Conservation (phyloP, 169 alveolate species). For the Cystoisospora suis region DNA sequence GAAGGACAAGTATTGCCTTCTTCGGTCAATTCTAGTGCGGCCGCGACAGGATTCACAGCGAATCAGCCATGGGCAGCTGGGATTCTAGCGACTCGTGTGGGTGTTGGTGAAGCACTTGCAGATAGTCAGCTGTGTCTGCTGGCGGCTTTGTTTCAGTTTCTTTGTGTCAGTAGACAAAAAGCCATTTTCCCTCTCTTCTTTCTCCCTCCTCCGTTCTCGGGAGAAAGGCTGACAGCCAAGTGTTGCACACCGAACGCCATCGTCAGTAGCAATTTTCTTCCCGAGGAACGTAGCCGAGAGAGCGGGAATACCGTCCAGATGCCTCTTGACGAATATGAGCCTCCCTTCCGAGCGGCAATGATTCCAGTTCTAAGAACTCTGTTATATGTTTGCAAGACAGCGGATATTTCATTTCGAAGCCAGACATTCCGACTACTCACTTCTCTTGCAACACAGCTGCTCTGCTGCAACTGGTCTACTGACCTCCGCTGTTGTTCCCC, state of each 20-base stretch:
- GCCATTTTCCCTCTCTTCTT: neutral
- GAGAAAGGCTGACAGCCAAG: neutral
- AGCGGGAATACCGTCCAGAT: neutral
- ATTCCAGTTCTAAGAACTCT: neutral
- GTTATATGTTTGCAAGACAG: neutral
- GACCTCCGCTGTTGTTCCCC: neutral
- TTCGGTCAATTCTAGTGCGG: too few relatives aligned
- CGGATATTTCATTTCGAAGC: neutral
- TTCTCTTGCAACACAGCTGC: neutral
- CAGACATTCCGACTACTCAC: conserved; percentile 8
- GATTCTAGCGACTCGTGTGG: neutral
- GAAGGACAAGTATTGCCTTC: too few relatives aligned
- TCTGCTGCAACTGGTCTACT: conserved; percentile 24
- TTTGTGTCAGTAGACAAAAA: neutral
- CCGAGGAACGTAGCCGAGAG: neutral
- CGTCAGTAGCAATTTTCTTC: neutral
- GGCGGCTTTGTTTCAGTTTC: conserved; percentile 8
- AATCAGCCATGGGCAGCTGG: neutral
- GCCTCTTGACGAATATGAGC: neutral
- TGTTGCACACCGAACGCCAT: neutral
- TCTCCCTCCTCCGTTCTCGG: neutral
- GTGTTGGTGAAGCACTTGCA: conserved; percentile 11
- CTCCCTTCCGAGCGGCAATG: neutral
- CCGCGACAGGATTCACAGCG: neutral
- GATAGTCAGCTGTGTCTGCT: conserved; percentile 2